Evolutionary conservation across 306 rosid species (phyloP).

Genomic region (Ormosia semicastrata): DNA sequence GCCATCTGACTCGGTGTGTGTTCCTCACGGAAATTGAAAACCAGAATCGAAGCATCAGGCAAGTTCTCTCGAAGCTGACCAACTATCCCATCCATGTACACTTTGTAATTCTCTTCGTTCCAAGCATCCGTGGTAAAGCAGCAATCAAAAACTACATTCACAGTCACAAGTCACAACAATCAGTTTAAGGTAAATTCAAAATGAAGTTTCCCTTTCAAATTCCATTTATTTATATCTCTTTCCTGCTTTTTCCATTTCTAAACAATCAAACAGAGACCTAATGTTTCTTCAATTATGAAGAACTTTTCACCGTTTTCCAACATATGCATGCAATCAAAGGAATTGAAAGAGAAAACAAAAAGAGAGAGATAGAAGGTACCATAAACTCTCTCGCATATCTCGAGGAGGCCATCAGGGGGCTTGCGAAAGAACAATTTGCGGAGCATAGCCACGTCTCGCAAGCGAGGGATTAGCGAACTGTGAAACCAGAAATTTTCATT

Average conservation of each 20-base stretch:
- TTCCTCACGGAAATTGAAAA: constrained; percentile 81
- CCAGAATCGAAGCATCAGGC: constrained; percentile 70
- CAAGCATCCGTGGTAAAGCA: constrained; percentile 84
- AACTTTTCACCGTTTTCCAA: background rate
- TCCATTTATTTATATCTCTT: background rate
- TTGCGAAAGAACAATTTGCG: constrained; percentile 90
- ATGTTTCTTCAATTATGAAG: background rate
- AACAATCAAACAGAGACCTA: constrained; percentile 22
- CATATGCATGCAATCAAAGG: background rate
- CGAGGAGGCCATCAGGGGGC: constrained; percentile 92
- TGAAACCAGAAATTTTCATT: background rate
- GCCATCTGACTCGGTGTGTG: constrained; percentile 51
- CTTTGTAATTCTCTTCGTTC: constrained; percentile 69
- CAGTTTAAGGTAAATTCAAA: constrained; percentile 22
- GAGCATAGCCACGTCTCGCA: constrained; percentile 58
- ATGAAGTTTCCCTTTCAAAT: background rate
- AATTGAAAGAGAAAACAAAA: background rate
- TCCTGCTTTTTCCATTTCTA: constrained; percentile 6
- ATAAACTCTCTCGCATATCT: constrained; percentile 84
- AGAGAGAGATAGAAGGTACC: constrained; percentile 43
- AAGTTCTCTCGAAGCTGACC: constrained; percentile 61
- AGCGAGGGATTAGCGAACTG: background rate
- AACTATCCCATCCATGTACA: constrained; percentile 58
- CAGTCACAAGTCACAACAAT: constrained; percentile 14
- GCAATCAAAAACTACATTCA: constrained; percentile 74